phyloP scores from a whole-genome alignment of 352 stramenopile species.

The Globisporangium rhizosaccharum region DNA sequence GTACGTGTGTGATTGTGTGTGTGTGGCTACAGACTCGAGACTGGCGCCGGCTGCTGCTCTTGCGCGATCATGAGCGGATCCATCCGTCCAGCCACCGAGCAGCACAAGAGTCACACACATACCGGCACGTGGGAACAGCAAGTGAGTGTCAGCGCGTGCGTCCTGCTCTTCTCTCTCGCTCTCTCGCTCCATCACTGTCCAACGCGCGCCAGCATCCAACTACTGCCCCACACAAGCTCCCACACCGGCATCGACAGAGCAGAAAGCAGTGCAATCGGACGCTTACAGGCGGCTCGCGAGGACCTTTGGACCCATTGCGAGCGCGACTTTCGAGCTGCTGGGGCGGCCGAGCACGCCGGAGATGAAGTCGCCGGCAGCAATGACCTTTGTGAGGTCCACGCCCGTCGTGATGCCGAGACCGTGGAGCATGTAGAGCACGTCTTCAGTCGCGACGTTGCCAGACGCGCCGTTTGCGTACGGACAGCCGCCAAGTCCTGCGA shows the following conservation, averaged over 20 bases:
- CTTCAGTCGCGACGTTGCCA: conserved; percentile 96
- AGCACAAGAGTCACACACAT: background rate
- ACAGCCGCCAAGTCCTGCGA: conserved; percentile 94
- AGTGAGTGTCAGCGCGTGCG: background rate
- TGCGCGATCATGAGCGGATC: background rate
- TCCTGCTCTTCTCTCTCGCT: background rate
- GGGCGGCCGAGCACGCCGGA: conserved; percentile 61
- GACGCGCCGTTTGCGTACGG: conserved; percentile 95
- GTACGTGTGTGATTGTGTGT: background rate
- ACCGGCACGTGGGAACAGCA: no score
- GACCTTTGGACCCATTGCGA: conserved; percentile 47
- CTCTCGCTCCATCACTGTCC: no score
- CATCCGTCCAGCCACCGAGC: background rate
- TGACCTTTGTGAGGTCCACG: conserved; percentile 91
- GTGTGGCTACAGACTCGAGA: background rate
- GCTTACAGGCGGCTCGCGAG: conserved; percentile 40
- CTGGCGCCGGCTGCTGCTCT: background rate
- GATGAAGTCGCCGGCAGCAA: conserved; percentile 88
- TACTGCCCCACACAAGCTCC: background rate
- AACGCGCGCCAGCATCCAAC: background rate
- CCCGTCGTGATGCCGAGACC: conserved; percentile 93
- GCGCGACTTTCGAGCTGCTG: conserved; percentile 87
- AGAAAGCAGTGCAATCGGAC: background rate
- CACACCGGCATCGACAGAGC: background rate
- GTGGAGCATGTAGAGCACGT: conserved; percentile 97